Evolutionary conservation across 2,329 filamentous ascomycete species (phyloP), one percentile per base, ranked within the genome.

Genomic region (Pseudocercospora macadamiae): DNA sequence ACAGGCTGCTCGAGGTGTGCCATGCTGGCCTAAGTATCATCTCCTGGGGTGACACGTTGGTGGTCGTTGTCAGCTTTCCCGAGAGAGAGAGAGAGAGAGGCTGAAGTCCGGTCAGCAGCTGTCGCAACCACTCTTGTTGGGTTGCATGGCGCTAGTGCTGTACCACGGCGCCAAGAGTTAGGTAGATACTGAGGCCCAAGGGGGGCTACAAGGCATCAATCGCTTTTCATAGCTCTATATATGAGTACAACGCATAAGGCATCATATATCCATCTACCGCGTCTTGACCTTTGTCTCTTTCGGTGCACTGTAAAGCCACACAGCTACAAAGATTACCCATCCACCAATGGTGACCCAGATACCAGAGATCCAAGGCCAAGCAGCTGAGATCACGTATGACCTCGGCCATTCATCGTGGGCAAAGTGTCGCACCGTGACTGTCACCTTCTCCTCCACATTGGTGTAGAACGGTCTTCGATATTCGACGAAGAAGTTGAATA

Each of bases 401-500:
- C 95, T 85, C 28, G 92, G 90, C 85, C 90, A 99, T 81, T 99
- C 95, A 74, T 99, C 88, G 81, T 99, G 95, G 6, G 95, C 95
- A 78, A 96, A 95, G 80, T 99, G 95, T 47, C 95, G 86, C 28
- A 99, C 91, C 0, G 93, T 96, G 54, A 97, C 93, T 19, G 93
- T 95, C 68, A 88, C 85, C 86, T 97, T 97, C 81, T 97, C 92
- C 73, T 97, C 93, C 54, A 99, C 75, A 74, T 87, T 89, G 70
- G 87, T 95, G 67, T 96, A 78, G 82, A 97, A 96, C 1, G 93
- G 92, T 5, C 95, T 87, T 82, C 96, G 96, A 83, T 97, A 97
- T 83, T 97, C 96, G 76, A 97, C 84, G 73, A 88, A 86, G 84
- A 99, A 97, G 80, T 96, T 96, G 84, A 97, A 99, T 78, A 99